Evolutionary conservation across 2,329 filamentous ascomycete genomes (phyloP), one percentile per base, ranked within the genome.

Genomic region (Rosellinia necatrix): DNA sequence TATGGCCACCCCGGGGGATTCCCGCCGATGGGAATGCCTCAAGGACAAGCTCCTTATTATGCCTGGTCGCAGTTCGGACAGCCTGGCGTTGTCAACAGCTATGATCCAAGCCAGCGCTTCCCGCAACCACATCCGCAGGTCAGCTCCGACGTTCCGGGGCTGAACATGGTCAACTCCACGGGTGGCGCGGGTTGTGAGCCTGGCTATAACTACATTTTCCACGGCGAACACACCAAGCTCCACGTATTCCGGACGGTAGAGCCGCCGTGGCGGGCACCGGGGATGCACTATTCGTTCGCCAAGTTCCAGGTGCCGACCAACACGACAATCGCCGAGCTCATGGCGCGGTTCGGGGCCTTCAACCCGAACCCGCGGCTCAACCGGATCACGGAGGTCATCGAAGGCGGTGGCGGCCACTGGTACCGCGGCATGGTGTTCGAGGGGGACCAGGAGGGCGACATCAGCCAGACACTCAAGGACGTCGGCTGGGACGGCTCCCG

Each of bases 141-240:
- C 54, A 75, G 80, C 61, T 58, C 71, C 0, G 69, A 74, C 2
- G 77, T 81, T 57, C 80, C 82, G 0, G 81, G 81, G 0, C 75
- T 78, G 24, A 79, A 83, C 60, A 73, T 87, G 71, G 76, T 75
- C 42, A 85, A 86, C 70, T 76, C 78, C 0, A 81, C 81, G 0
- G 81, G 84, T 40, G 82, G 82, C 19, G 75, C 79, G 1, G 82
- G 83, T 35, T 80, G 80, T 57, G 84, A 86, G 63, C 82, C 81
- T 0, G 85, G 83, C 2, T 87, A 85, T 73, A 83, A 84, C 71
- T 84, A 85, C 70, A 79, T 86, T 65, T 87, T 86, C 70, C 78
- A 82, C 0, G 64, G 72, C 0, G 76, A 81, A 59, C 81, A 86
- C 68, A 83, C 81, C 25, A 85, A 83, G 60, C 73, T 86, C 6